These are phyloP conservation scores for Seiridium cupressi DNA, from an alignment of 2,329 filamentous ascomycete species.

Conservation along the genomic window DNA sequence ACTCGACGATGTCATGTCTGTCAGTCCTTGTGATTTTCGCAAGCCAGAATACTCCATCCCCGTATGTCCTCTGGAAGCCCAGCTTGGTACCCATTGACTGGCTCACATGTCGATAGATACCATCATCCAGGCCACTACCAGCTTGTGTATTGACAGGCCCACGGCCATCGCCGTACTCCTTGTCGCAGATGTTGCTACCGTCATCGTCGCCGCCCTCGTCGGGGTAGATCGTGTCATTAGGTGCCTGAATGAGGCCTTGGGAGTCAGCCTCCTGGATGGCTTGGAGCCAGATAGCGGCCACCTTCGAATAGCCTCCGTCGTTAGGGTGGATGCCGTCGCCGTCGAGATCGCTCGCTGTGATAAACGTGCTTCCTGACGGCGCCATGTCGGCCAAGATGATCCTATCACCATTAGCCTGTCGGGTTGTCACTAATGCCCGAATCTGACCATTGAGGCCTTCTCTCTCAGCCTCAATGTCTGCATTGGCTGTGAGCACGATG, in stretches of 20 bases:
- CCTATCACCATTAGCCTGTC: too few relatives aligned
- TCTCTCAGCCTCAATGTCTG: too few relatives aligned
- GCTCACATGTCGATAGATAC: slow-evolving; percentile 24
- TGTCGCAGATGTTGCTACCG: slow-evolving; percentile 14
- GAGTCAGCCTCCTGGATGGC: slow-evolving; percentile 5
- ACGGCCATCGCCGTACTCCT: slow-evolving; percentile 16
- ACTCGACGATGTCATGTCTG: too few relatives aligned
- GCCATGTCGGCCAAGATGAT: too few relatives aligned
- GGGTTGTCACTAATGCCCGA: too few relatives aligned
- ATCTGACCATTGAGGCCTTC: too few relatives aligned
- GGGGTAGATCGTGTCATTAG: not conserved
- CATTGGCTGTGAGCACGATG: too few relatives aligned
- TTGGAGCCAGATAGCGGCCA: slow-evolving; percentile 16
- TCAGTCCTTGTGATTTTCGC: too few relatives aligned
- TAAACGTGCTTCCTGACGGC: too few relatives aligned
- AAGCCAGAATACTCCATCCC: too few relatives aligned
- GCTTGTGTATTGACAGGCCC: slow-evolving; percentile 19
- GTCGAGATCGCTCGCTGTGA: not conserved
- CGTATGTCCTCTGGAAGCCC: too few relatives aligned
- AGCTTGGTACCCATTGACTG: not conserved
- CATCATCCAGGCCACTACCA: slow-evolving; percentile 26
- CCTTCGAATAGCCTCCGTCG: slow-evolving; percentile 17
- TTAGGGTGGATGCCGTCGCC: slow-evolving; percentile 19
- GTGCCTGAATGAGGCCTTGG: slow-evolving; percentile 7
- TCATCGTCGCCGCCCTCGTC: not conserved